Percentiles rank a stretch among this genome's conserved stretches.
Conservation (phyloP, 331 rosid species). For the Arachis monticola region DNA sequence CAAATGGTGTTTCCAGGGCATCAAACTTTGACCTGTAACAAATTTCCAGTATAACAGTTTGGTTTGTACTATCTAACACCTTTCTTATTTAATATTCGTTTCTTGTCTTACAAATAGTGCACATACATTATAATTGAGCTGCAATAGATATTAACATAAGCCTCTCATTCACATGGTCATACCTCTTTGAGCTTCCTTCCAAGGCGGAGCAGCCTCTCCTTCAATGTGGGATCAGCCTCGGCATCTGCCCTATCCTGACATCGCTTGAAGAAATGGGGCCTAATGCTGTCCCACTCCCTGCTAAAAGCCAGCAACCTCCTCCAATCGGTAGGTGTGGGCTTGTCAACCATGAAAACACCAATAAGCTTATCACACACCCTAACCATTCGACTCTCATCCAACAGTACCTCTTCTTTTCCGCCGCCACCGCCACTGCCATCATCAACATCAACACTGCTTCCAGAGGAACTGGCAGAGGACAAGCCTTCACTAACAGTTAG, state of each 20-base stretch:
- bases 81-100: neutral
- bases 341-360: constrained; percentile 89
- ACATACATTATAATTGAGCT: too few relatives aligned
- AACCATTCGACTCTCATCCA: constrained; percentile 59
- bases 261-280: constrained; percentile 72
- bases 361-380: constrained; percentile 80
- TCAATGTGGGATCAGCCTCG: constrained; percentile 67
- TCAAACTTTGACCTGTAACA: neutral
- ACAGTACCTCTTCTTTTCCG: neutral
- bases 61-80: neutral
- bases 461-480: constrained; percentile 39
- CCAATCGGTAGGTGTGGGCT: constrained; percentile 87
- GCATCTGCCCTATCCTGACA: constrained; percentile 61
- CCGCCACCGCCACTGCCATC: constrained; percentile 37
- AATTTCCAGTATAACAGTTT: neutral
- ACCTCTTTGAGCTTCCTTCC: constrained; percentile 93
- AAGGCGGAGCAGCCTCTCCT: constrained; percentile 75
- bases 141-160: neutral
- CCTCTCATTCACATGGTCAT: neutral
- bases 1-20: neutral
- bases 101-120: constrained; percentile 1
- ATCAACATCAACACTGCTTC: constrained; percentile 23
- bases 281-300: constrained; percentile 70
- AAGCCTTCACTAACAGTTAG: constrained; percentile 35
- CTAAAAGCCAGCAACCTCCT: constrained; percentile 86